phyloP scores from a whole-genome alignment of 192 early-diverging fungal genomes.

The Gryganskiella cystojenkinii region DNA sequence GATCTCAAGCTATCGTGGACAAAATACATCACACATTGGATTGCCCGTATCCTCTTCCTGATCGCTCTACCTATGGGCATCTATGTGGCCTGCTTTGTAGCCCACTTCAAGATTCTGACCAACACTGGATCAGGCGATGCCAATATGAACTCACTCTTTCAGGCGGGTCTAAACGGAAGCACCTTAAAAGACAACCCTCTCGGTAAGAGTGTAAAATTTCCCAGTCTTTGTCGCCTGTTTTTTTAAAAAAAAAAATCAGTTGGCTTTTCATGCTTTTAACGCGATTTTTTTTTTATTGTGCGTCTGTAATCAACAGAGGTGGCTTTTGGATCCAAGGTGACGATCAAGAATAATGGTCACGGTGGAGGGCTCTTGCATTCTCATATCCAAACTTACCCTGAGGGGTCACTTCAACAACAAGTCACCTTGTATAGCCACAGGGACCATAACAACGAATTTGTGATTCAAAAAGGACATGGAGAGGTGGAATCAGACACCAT shows the following conservation, averaged over 20 bases:
- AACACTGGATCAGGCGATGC: conserved; percentile 84
- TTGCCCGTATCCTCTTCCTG: conserved; percentile 70
- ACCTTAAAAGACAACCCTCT: conserved; percentile 80
- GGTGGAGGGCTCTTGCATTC: conserved; percentile 93
- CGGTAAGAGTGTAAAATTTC: conserved; percentile 66
- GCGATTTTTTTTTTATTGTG: too few species aligned
- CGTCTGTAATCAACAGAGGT: conserved; percentile 67
- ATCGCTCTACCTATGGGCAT: conserved; percentile 82
- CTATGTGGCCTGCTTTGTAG: conserved; percentile 80
- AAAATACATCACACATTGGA: conserved; percentile 13
- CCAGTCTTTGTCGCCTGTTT: too few species aligned
- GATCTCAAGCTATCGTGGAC: conserved; percentile 64
- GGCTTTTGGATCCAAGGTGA: conserved; percentile 87
- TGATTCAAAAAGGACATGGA: conserved; percentile 66
- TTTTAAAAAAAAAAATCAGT: too few species aligned
- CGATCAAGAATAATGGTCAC: conserved; percentile 78
- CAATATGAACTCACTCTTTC: conserved; percentile 93
- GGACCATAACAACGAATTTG: conserved; percentile 93
- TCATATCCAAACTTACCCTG: conserved; percentile 84
- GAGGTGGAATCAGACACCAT: conserved; percentile 28
- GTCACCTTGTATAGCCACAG: conserved; percentile 92
- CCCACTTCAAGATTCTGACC: conserved; percentile 88
- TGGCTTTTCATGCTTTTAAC: too few species aligned
- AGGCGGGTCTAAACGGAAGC: conserved; percentile 83
- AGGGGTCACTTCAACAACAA: conserved; percentile 93